These are phyloP conservation scores for Scleroderma citrinum DNA, from an alignment of 768 basidiomycete species.

Conservation along the genomic window DNA sequence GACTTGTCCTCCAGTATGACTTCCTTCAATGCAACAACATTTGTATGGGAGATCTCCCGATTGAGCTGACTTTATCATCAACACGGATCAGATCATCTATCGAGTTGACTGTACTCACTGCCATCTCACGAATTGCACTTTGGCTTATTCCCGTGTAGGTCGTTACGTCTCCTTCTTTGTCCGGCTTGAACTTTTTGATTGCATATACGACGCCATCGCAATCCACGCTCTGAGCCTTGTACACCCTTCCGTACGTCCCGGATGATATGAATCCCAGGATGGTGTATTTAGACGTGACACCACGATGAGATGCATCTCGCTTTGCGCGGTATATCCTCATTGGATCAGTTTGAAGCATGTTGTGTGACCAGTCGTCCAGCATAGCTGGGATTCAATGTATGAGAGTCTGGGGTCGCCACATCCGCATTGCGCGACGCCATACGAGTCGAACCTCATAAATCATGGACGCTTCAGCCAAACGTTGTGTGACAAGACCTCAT, in stretches of 20 bases:
- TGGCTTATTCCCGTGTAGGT: slow-evolving; percentile 98
- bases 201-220: slow-evolving; percentile 73
- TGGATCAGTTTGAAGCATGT: slow-evolving; percentile 49
- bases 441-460: too few species aligned
- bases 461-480: too few species aligned
- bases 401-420: too few species aligned
- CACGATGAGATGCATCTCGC: slow-evolving; percentile 60
- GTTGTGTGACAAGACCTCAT: too few species aligned
- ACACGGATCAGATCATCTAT: neutral
- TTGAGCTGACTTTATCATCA: slow-evolving; percentile 56
- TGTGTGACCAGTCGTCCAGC: slow-evolving; percentile 34
- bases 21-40: slow-evolving; percentile 86
- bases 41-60: slow-evolving; percentile 84
- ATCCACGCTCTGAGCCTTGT: slow-evolving; percentile 84
- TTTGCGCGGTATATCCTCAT: slow-evolving; percentile 84
- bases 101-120: slow-evolving; percentile 45
- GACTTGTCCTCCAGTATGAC: slow-evolving; percentile 98
- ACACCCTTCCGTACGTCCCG: slow-evolving; percentile 97
- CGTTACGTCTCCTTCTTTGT: slow-evolving; percentile 95
- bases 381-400: slow-evolving; percentile 9
- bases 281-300: slow-evolving; percentile 76
- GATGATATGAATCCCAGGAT: slow-evolving; percentile 98
- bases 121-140: slow-evolving; percentile 95
- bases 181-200: slow-evolving; percentile 99
- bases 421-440: too few species aligned